phyloP scores from a whole-genome alignment of 768 basidiomycete species.

The Pleurotus pulmonarius region DNA sequence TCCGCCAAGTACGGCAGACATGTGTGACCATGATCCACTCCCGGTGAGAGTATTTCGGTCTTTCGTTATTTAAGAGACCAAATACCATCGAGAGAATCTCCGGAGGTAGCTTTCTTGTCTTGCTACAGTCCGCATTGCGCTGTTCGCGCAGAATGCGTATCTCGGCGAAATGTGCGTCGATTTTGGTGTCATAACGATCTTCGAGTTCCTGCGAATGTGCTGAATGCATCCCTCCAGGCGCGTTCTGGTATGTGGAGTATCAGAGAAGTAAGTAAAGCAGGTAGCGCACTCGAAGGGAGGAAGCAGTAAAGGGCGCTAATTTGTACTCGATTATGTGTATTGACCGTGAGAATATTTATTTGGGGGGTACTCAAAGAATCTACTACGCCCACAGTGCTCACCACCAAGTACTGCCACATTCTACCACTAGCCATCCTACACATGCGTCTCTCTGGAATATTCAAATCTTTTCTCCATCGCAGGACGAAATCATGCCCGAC shows the following conservation, averaged over 20 bases:
- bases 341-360: background rate
- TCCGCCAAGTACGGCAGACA: background rate
- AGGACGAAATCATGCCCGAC: conserved; percentile 43
- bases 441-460: conserved; percentile 6
- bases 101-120: background rate
- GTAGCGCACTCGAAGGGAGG: too few species aligned
- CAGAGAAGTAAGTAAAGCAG: too few species aligned
- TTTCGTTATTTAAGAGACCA: background rate
- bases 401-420: background rate
- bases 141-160: background rate
- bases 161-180: background rate
- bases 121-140: background rate
- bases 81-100: background rate
- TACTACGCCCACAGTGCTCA: background rate
- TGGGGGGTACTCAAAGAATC: background rate
- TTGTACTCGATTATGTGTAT: background rate
- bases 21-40: background rate
- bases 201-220: background rate
- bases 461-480: conserved; percentile 35
- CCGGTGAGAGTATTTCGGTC: background rate
- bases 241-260: too few species aligned
- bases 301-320: too few species aligned
- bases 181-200: background rate
- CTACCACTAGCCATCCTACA: background rate
- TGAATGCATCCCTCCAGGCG: too few species aligned